These are phyloP conservation scores for Agapanthus africanus DNA, from an alignment of 106 monocot genomes.

Conservation along the genomic window DNA sequence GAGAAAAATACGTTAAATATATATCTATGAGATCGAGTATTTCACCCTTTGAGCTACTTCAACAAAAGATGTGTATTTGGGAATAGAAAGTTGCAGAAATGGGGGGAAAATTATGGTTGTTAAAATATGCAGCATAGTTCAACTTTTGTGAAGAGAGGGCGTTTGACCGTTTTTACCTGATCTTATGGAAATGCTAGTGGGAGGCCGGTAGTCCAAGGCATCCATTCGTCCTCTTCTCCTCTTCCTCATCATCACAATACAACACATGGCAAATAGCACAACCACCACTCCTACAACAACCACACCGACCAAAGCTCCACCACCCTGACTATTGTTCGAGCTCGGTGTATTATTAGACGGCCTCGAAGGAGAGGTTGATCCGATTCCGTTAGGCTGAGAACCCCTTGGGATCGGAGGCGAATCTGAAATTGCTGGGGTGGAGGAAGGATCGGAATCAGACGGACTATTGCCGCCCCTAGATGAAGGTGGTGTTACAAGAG, in stretches of 20 bases:
- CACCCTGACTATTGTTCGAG: not conserved
- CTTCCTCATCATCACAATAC: slow-evolving; percentile 11
- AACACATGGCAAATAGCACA: slow-evolving; percentile 18
- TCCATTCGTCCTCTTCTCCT: slow-evolving; percentile 27
- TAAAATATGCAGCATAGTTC: too few species aligned
- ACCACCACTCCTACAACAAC: slow-evolving; percentile 25
- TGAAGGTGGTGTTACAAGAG: not conserved
- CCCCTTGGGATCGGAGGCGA: not conserved
- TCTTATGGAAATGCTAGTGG: slow-evolving; percentile 18
- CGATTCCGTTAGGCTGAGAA: not conserved
- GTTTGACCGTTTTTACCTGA: slow-evolving; percentile 42
- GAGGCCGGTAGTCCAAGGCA: slow-evolving; percentile 25
- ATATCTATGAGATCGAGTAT: too few species aligned
- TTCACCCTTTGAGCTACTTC: too few species aligned
- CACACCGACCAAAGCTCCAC: slow-evolving; percentile 23
- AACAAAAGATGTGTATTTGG: too few species aligned
- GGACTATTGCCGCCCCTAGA: not conserved
- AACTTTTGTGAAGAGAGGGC: too few species aligned
- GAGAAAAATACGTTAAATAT: too few species aligned
- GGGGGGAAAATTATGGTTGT: too few species aligned
- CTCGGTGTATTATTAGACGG: not conserved
- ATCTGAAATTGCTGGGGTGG: not conserved
- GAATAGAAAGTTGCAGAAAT: too few species aligned
- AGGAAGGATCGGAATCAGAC: slow-evolving; percentile 4
- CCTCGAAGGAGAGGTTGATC: not conserved